Conservation (phyloP, 2,329 filamentous ascomycete genomes). For the Celoporthe dispersa region DNA sequence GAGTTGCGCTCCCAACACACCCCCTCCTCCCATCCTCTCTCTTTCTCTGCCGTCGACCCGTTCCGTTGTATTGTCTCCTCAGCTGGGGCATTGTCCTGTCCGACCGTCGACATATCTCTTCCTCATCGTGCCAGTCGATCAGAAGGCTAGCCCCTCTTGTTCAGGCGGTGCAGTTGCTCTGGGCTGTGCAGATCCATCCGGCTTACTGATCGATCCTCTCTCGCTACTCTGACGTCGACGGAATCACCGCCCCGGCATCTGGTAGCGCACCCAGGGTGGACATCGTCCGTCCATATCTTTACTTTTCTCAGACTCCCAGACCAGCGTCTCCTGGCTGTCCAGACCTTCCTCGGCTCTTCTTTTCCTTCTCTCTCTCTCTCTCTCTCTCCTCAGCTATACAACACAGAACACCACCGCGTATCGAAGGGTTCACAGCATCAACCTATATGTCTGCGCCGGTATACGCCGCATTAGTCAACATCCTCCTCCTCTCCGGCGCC, state of each 20-base stretch:
- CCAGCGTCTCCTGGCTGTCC: not conserved
- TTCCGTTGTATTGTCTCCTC: not conserved
- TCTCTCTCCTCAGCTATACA: not conserved
- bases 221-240: conserved; percentile 26
- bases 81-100: not conserved
- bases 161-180: not conserved
- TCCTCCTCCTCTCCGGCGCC: conserved; percentile 10
- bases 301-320: not conserved
- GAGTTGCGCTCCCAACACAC: not conserved
- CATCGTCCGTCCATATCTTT: not conserved
- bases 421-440: not conserved
- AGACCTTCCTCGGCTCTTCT: too few relatives aligned
- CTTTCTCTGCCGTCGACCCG: not conserved
- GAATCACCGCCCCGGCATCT: not conserved
- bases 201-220: conserved; percentile 16
- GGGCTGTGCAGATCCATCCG: conserved; percentile 18
- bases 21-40: not conserved
- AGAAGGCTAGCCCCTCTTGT: not conserved
- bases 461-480: conserved; percentile 12
- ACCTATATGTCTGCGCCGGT: conserved; percentile 17
- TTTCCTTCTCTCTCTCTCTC: not conserved
- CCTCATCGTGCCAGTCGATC: not conserved
- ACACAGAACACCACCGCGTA: not conserved
- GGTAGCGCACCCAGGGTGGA: conserved; percentile 2
- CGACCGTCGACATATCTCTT: not conserved